Conservation (phyloP, 352 stramenopile species). For the Phytophthora cryptogea region DNA sequence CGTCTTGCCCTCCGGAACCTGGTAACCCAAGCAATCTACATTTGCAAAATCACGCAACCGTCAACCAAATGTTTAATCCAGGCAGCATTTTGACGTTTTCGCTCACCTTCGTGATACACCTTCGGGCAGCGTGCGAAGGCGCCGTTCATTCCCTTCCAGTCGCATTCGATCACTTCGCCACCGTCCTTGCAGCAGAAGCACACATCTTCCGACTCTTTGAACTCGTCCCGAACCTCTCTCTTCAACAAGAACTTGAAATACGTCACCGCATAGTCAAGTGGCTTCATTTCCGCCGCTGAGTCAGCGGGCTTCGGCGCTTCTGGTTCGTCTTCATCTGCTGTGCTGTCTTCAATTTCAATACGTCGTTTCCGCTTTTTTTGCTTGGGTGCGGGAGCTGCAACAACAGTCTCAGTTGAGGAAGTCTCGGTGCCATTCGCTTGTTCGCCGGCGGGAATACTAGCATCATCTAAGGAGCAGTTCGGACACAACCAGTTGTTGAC, state of each 20-base stretch:
- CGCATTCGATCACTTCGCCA: slow-evolving; percentile 79
- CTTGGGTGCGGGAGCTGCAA: slow-evolving; percentile 8
- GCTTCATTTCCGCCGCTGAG: slow-evolving; percentile 39
- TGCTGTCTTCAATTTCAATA: slow-evolving; percentile 33
- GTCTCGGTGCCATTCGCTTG: background rate
- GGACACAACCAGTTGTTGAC: slow-evolving; percentile 66
- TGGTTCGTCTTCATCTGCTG: slow-evolving; percentile 22
- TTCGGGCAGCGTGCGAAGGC: slow-evolving; percentile 63
- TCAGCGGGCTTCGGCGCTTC: background rate
- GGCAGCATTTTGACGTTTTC: background rate
- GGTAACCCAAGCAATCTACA: slow-evolving; percentile 71
- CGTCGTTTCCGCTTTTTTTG: slow-evolving; percentile 59
- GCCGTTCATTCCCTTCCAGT: slow-evolving; percentile 56
- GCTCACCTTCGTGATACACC: slow-evolving; percentile 78
- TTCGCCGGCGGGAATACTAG: background rate
- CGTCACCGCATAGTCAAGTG: slow-evolving; percentile 62
- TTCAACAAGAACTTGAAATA: slow-evolving; percentile 70
- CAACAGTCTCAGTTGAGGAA: background rate
- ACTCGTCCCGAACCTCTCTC: slow-evolving; percentile 40
- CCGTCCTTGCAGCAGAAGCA: slow-evolving; percentile 89
- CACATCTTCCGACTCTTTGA: slow-evolving; percentile 73
- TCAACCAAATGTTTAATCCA: slow-evolving; percentile 3
- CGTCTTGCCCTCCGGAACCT: slow-evolving; percentile 55
- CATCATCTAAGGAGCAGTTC: slow-evolving; percentile 53
- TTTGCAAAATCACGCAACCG: background rate